phyloP scores from a whole-genome alignment of 192 early-diverging fungal species.

The Gaertneriomyces sp. region DNA sequence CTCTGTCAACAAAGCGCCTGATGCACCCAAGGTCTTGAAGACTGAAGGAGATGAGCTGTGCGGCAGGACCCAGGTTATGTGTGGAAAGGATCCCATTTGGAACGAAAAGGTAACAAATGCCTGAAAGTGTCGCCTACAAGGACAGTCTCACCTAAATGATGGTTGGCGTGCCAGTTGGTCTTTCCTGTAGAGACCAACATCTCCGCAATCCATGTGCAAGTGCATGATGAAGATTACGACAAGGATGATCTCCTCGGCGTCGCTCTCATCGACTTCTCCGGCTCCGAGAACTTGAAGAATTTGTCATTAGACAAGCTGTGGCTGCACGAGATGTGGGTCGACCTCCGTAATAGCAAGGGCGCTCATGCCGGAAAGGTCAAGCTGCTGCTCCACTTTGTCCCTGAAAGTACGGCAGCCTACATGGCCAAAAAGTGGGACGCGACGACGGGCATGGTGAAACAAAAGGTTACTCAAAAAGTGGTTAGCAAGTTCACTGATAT shows the following conservation, averaged over 20 bases:
- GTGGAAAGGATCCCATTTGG: conserved; percentile 5
- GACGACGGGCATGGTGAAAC: background rate
- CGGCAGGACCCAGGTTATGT: background rate
- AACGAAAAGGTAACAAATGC: conserved; percentile 1
- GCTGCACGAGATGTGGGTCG: conserved; percentile 7
- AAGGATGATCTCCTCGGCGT: conserved; percentile 3
- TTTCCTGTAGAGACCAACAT: conserved; percentile 7
- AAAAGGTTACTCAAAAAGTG: conserved; percentile 1
- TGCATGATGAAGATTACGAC: conserved; percentile 13
- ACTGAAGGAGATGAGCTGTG: background rate
- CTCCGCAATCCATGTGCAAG: background rate
- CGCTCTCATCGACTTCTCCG: background rate
- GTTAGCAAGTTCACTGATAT: conserved; percentile 5
- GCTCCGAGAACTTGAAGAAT: too few relatives aligned
- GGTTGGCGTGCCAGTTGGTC: background rate
- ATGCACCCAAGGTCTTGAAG: background rate
- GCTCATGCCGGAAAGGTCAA: conserved; percentile 8
- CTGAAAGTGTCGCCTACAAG: too few relatives aligned
- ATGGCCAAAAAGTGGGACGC: conserved; percentile 16
- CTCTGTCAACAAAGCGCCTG: background rate
- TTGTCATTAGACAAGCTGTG: conserved; percentile 2
- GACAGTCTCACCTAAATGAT: too few relatives aligned
- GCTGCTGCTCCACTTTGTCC: conserved; percentile 12
- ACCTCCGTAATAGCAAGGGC: conserved; percentile 8
- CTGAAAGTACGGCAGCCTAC: conserved; percentile 4